Evolutionary conservation across 768 basidiomycete species (phyloP).

Genomic region (Pleurotus sapidus): DNA sequence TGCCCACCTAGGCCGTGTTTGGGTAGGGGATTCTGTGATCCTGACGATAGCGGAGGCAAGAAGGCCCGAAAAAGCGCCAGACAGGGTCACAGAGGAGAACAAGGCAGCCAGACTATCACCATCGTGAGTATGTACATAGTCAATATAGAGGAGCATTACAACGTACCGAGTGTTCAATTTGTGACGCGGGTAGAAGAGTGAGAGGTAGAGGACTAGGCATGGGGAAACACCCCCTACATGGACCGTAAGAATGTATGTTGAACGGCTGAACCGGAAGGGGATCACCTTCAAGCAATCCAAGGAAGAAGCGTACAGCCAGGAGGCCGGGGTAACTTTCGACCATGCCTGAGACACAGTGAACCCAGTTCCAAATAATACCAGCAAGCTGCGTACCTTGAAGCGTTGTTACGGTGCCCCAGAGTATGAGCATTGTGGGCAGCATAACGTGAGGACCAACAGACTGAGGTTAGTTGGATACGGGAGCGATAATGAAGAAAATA

Average conservation of each 20-base stretch:
- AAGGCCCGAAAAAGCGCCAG: slow-evolving; percentile 68
- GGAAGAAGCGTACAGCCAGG: slow-evolving; percentile 48
- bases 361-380: no score
- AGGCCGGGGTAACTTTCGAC: slow-evolving; percentile 41
- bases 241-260: no score
- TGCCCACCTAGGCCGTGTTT: slow-evolving; percentile 39
- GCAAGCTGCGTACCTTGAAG: slow-evolving; percentile 44
- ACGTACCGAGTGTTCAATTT: slow-evolving; percentile 45
- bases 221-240: slow-evolving; percentile 42
- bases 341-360: slow-evolving; percentile 32
- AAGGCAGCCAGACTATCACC: slow-evolving; percentile 39
- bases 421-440: slow-evolving; percentile 55
- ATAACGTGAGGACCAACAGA: slow-evolving; percentile 55
- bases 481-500: not conserved
- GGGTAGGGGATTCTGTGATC: slow-evolving; percentile 41
- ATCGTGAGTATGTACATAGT: slow-evolving; percentile 34
- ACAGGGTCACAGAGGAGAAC: slow-evolving; percentile 51
- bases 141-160: not conserved
- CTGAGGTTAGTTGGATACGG: slow-evolving; percentile 15
- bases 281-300: slow-evolving; percentile 45
- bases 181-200: slow-evolving; percentile 52
- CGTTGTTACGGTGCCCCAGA: slow-evolving; percentile 60
- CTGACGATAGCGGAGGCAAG: slow-evolving; percentile 64
- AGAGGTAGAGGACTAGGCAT: slow-evolving; percentile 56
- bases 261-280: no score